Evolutionary conservation across 352 stramenopile species (phyloP).

Genomic region (Globisporangium uncinulatum): DNA sequence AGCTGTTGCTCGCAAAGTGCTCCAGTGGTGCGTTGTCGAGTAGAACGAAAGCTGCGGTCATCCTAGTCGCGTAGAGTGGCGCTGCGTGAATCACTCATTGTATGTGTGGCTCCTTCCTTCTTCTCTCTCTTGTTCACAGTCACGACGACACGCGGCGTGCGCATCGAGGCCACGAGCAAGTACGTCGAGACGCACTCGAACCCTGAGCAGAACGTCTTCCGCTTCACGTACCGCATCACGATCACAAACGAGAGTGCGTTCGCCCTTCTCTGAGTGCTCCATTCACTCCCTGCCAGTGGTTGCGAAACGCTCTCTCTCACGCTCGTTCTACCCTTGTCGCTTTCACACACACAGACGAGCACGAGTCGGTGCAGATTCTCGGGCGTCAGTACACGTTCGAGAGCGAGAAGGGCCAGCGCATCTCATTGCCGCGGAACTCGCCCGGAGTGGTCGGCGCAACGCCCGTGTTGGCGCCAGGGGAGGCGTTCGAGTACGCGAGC

Average conservation of each 20-base stretch:
- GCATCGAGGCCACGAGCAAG: slow-evolving; percentile 69
- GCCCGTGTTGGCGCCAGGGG: slow-evolving; percentile 49
- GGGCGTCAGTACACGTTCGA: slow-evolving; percentile 77
- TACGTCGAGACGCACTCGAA: slow-evolving; percentile 54
- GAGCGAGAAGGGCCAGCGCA: slow-evolving; percentile 55
- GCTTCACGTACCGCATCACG: slow-evolving; percentile 74
- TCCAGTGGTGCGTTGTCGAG: slow-evolving; percentile 44
- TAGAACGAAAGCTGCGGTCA: neutral
- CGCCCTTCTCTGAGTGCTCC: neutral
- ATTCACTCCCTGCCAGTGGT: neutral
- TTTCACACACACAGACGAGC: slow-evolving; percentile 22
- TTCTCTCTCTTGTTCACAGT: slow-evolving; percentile 21
- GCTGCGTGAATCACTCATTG: neutral
- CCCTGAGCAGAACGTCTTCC: slow-evolving; percentile 42
- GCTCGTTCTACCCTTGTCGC: neutral
- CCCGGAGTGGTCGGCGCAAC: slow-evolving; percentile 65
- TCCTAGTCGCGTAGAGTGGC: neutral
- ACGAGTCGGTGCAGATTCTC: slow-evolving; percentile 53
- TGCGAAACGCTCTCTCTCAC: neutral
- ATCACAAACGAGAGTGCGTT: slow-evolving; percentile 70
- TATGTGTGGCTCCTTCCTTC: neutral
- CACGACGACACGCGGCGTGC: slow-evolving; percentile 57
- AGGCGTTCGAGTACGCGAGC: slow-evolving; percentile 79
- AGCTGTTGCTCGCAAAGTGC: slow-evolving; percentile 59
- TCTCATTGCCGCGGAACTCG: slow-evolving; percentile 54